Conservation (phyloP, 2,329 filamentous ascomycete genomes). For the Tympanopsis confertula region DNA sequence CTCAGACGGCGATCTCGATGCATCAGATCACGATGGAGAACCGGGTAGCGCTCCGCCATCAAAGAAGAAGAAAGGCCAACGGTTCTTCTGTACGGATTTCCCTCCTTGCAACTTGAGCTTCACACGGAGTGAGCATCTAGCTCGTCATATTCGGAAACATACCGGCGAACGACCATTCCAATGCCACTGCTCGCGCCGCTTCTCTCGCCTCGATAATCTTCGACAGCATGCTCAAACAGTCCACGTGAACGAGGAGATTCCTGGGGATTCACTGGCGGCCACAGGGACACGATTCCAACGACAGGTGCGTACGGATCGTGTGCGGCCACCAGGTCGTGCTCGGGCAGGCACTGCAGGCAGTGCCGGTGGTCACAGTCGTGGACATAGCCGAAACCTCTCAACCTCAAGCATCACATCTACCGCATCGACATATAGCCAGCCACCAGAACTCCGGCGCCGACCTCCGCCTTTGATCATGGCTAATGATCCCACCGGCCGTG, state of each 20-base stretch:
- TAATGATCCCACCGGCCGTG: constrained; percentile 44
- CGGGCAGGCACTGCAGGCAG: constrained; percentile 70
- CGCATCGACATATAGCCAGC: constrained; percentile 54
- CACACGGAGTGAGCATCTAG: constrained; percentile 88
- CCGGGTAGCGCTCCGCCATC: neutral
- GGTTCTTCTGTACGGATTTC: constrained; percentile 92
- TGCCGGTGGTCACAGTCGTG: constrained; percentile 57
- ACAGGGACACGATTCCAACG: constrained; percentile 85
- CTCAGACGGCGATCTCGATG: neutral
- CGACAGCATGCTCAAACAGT: constrained; percentile 96
- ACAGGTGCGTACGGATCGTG: constrained; percentile 78
- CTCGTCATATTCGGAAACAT: constrained; percentile 93
- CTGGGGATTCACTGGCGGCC: constrained; percentile 81
- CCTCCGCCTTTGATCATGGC: constrained; percentile 78
- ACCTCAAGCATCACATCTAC: constrained; percentile 76
- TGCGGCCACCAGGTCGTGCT: constrained; percentile 62
- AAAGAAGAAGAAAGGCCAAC: constrained; percentile 93
- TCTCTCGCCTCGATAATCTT: constrained; percentile 88
- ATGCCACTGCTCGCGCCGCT: constrained; percentile 86
- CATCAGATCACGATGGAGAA: neutral
- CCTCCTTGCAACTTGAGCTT: constrained; percentile 91
- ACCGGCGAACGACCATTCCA: constrained; percentile 94
- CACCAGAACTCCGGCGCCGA: constrained; percentile 56
- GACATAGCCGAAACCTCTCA: constrained; percentile 76
- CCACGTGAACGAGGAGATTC: constrained; percentile 94